Evolutionary conservation across 2,329 filamentous ascomycete species (phyloP).

Genomic region (Aureobasidium sp.): DNA sequence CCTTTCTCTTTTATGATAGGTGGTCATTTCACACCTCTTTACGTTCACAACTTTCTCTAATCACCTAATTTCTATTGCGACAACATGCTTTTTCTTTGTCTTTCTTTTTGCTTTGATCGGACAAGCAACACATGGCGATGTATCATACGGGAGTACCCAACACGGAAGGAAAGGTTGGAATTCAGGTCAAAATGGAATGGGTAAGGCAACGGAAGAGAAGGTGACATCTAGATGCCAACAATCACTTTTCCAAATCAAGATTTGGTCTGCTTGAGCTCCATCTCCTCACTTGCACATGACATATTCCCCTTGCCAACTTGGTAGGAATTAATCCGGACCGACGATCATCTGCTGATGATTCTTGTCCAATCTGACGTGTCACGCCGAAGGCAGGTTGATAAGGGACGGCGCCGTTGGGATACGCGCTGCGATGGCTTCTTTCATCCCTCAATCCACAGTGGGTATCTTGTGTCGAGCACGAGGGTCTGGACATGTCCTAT

Average conservation of each 20-base stretch:
- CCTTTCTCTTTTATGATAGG: background rate
- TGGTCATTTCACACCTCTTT: background rate
- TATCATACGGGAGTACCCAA: slow-evolving; percentile 7
- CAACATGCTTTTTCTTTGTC: background rate
- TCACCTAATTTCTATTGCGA: slow-evolving; percentile 4
- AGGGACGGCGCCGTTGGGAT: background rate
- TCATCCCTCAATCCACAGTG: background rate
- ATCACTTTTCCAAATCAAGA: slow-evolving; percentile 3
- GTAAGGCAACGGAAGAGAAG: background rate
- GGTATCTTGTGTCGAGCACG: background rate
- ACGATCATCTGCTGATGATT: background rate
- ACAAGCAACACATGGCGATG: slow-evolving; percentile 7
- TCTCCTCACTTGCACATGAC: background rate
- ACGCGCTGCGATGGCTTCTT: background rate
- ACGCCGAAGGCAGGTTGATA: background rate
- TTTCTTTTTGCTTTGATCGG: background rate
- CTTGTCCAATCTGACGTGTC: background rate
- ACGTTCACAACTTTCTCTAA: slow-evolving; percentile 7
- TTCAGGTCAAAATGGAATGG: background rate
- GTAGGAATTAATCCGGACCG: background rate
- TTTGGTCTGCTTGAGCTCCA: background rate
- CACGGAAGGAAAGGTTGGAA: background rate
- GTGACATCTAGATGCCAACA: background rate
- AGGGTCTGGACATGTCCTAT: background rate
- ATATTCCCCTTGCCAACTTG: background rate